A percentile compares a stretch with the other conserved stretches of the same genome.
Evolutionary conservation across 2,329 filamentous ascomycete genomes (phyloP).

Genomic region (Phaeosphaeria sp.): DNA sequence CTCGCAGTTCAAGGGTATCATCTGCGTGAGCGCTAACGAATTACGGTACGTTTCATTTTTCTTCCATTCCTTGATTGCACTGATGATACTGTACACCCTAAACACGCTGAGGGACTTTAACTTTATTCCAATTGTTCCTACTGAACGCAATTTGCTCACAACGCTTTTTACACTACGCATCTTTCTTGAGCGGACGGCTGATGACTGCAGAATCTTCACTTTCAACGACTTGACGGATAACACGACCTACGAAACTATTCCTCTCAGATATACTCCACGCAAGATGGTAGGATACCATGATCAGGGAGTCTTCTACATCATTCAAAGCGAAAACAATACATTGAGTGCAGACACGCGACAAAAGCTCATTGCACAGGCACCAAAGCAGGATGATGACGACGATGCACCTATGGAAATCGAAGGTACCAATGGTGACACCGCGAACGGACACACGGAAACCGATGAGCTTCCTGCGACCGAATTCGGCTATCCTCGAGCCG

Average conservation of each 20-base stretch:
- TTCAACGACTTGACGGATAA: conserved; percentile 87
- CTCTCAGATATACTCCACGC: conserved; percentile 88
- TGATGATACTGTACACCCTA: conserved; percentile 69
- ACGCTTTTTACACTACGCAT: background rate
- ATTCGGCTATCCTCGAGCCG: conserved; percentile 86
- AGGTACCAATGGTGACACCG: conserved; percentile 18
- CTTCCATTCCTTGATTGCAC: conserved; percentile 38
- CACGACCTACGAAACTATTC: conserved; percentile 83
- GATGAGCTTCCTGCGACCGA: conserved; percentile 75
- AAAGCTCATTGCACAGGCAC: conserved; percentile 75
- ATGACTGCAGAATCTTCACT: conserved; percentile 74
- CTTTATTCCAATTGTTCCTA: conserved; percentile 92
- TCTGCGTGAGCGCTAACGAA: conserved; percentile 89
- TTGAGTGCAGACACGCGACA: conserved; percentile 78
- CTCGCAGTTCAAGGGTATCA: conserved; percentile 93
- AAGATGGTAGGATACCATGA: conserved; percentile 88
- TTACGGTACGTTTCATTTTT: conserved; percentile 68
- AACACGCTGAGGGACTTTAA: conserved; percentile 55
- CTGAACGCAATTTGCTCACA: conserved; percentile 64
- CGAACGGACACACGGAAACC: conserved; percentile 24
- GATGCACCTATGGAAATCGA: conserved; percentile 42
- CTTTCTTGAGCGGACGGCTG: conserved; percentile 12
- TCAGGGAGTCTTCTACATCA: conserved; percentile 88
- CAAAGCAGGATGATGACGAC: conserved; percentile 20
- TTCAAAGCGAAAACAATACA: conserved; percentile 92